phyloP scores from a whole-genome alignment of 2,329 filamentous ascomycete genomes.

The Aspergillus pseudoterreus region DNA sequence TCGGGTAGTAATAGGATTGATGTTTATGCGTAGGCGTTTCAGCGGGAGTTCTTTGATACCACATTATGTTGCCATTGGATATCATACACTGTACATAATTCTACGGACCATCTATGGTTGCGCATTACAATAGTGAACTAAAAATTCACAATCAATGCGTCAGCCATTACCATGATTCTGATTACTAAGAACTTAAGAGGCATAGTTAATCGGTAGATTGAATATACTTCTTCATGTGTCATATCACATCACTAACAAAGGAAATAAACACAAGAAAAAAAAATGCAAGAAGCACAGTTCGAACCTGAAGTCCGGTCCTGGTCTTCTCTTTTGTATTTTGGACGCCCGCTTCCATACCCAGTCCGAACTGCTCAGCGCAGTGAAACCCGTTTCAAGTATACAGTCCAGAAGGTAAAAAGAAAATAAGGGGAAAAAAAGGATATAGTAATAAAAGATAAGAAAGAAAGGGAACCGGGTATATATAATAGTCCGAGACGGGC shows the following conservation, averaged over 20 bases:
- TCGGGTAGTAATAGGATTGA: slow-evolving; percentile 13
- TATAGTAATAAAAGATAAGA: background rate
- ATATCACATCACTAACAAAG: background rate
- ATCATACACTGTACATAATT: too few relatives aligned
- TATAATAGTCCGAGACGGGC: background rate
- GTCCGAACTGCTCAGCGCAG: too few relatives aligned
- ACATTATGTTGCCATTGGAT: background rate
- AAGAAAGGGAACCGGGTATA: background rate
- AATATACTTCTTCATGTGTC: background rate
- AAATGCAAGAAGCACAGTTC: background rate
- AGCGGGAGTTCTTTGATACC: background rate
- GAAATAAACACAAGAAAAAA: background rate
- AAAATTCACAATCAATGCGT: too few relatives aligned
- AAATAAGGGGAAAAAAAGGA: background rate
- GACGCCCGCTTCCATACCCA: background rate
- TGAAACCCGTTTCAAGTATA: background rate
- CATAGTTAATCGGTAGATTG: too few relatives aligned
- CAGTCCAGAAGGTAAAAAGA: background rate
- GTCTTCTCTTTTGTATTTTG: background rate
- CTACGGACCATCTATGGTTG: background rate
- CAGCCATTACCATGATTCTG: too few relatives aligned
- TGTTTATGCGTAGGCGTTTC: slow-evolving; percentile 16
- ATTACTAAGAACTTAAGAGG: too few relatives aligned
- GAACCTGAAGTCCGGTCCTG: background rate
- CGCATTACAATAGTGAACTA: too few relatives aligned